phyloP scores from a whole-genome alignment of 2,329 filamentous ascomycete species.

The Alternaria consortialis region DNA sequence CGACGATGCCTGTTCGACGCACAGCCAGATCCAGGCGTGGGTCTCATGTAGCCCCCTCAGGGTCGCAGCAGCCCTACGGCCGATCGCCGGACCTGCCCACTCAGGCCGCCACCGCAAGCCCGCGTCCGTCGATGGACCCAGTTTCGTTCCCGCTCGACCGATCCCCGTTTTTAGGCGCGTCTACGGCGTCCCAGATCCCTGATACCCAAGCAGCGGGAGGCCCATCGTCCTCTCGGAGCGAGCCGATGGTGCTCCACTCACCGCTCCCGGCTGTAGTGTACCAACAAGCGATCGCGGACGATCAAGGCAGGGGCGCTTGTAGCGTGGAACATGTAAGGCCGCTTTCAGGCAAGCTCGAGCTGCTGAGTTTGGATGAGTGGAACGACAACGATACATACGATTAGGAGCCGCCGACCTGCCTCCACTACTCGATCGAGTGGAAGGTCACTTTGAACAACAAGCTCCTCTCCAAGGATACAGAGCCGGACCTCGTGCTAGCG shows the following conservation, averaged over 20 bases:
- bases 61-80: conserved; percentile 5
- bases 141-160: conserved; percentile 8
- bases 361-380: conserved; percentile 22
- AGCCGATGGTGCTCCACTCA: conserved; percentile 8
- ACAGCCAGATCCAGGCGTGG: conserved; percentile 11
- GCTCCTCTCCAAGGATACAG: conserved; percentile 35
- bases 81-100: conserved; percentile 4
- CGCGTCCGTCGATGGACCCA: conserved; percentile 3
- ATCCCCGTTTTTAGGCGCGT: conserved; percentile 3
- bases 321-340: neutral
- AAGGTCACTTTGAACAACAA: conserved; percentile 35
- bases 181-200: conserved; percentile 9
- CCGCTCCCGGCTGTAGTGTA: conserved; percentile 1
- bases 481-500: conserved; percentile 36
- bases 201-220: conserved; percentile 1
- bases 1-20: conserved; percentile 16
- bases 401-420: conserved; percentile 28
- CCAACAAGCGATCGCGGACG: conserved; percentile 3
- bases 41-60: conserved; percentile 9
- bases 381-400: conserved; percentile 25
- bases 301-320: neutral
- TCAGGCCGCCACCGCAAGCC: conserved; percentile 2
- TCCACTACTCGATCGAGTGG: conserved; percentile 41
- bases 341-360: conserved; percentile 11
- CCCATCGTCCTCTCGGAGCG: conserved; percentile 1